Evolutionary conservation across 768 basidiomycete species (phyloP), one percentile per base, ranked within the genome.

Genomic region (Lentinula lateritia): DNA sequence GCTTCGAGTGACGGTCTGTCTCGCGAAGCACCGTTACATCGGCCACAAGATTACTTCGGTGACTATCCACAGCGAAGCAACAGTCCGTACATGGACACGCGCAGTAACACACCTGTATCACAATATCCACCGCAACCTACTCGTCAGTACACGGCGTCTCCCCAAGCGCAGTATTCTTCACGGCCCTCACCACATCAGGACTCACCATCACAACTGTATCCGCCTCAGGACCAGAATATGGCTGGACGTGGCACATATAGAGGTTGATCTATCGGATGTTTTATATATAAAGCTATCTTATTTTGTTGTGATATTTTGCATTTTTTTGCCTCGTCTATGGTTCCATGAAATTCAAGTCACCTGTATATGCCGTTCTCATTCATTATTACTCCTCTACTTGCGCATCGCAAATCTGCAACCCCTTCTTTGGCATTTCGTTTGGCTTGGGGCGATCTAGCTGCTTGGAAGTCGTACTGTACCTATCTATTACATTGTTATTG

Each of bases 21-120:
- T 63, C 75, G 86, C 50, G 84, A 88, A 66, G 87, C 87, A 5
- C 83, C 89, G 1, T 69, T 84, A 1, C 87, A 90, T 67, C 78
- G 89, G 61, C 87, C 86, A 5, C 79, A 70, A 75, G 76, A 62
- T 66, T 60, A 52, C 15, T 50, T 75, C 18, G 67, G 70, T 35
- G 75, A 77, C 62, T 74, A 76, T 13, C 74, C 76, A 55, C 64
- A 67, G 53, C 63, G 64, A 50, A 58, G 61, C 35, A 65, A 65
- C 58, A 62, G 58, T 46, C 74, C 68, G 58, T 75, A 76, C 39
- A 71, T 73, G 42, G 76, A 74, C 10, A 43, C 28, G 7, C 42
- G 50, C 42, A 53, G 36, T 16, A 12, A 20, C 2, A 53, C 50
- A 23, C 58, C 58, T 23, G 62, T 48, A 12, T 60, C 45, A 9